Evolutionary conservation across 805 yeast genomes (phyloP), one percentile per base, ranked within the genome.

Genomic region (Candida ponderosae): DNA sequence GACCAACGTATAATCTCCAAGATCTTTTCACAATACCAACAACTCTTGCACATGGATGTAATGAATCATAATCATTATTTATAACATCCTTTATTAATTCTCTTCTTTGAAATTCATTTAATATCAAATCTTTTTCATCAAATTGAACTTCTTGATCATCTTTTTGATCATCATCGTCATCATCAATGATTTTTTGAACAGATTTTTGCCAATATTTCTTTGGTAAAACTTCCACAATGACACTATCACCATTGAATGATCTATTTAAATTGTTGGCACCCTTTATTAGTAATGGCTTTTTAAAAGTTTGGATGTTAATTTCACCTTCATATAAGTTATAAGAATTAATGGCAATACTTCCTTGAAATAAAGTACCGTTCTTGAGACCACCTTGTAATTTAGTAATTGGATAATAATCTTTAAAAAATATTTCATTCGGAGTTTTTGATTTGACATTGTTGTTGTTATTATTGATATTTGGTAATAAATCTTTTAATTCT

Each of bases 1-100:
- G 96, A 13, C 98, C 98, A 29, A 93, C 98, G 54, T 89, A 93
- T 46, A 80, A 79, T 57, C 98, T 75, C 98, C 98, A 93, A 43
- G 90, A 85, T 60, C 99, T 74, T 62, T 86, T 81, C 31, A 79
- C 66, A 19, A 93, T 73, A 21, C 95, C 94, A 11, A 93, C 97
- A 27, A 93, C 83, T 47, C 77, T 76, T 3, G 95, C 97, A 0
- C 98, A 90, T n/a, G 97, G 98, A 53, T 83, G 88, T 18, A 81
- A 57, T 44, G 72, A 72, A 18, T 57, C 58, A 23, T 68, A 59
- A 27, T 79, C 83, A 2, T 80, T 81, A 32, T 60, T 58, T 24
- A 75, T 66, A 1, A 96, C 96, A 44, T 86, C 90, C 45, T 81
- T 82, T 0, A 87, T 81, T 33, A 89, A 66, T 16, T 79, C 51